Conservation (phyloP, 2,329 filamentous ascomycete species). For the Xylariaceae sp. region DNA sequence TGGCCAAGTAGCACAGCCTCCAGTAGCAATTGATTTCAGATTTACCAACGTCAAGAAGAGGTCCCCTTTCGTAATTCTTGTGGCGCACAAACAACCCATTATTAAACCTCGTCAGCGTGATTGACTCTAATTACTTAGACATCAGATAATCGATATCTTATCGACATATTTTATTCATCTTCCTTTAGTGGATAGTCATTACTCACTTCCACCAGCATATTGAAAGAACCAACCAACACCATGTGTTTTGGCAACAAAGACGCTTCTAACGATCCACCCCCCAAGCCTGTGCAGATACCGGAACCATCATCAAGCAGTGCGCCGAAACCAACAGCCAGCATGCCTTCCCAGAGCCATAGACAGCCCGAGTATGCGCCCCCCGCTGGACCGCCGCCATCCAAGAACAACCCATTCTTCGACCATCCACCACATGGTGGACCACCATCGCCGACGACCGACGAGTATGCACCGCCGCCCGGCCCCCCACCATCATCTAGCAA, state of each 20-base stretch:
- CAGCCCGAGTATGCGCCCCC: constrained; percentile 38
- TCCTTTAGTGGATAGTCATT: neutral
- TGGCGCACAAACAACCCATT: neutral
- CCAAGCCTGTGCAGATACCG: constrained; percentile 41
- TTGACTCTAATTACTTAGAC: neutral
- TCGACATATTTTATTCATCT: neutral
- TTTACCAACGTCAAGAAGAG: neutral
- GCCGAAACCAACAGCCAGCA: constrained; percentile 23
- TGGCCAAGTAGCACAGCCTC: constrained; percentile 1
- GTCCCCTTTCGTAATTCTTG: neutral
- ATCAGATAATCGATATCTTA: neutral
- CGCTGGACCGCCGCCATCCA: constrained; percentile 40
- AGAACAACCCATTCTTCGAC: constrained; percentile 27
- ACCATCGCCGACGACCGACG: constrained; percentile 37
- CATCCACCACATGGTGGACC: constrained; percentile 42
- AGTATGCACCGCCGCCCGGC: constrained; percentile 43
- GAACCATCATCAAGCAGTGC: constrained; percentile 28
- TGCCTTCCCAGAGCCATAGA: constrained; percentile 5
- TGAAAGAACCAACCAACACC: neutral
- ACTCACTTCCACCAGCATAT: neutral
- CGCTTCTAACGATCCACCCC: constrained; percentile 43
- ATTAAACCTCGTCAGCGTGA: neutral
- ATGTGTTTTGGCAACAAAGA: constrained; percentile 57
- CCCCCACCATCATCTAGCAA: constrained; percentile 33
- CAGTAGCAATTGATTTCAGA: neutral